Percentiles rank a stretch among this genome's conserved stretches.
These are phyloP conservation scores for Aspergillus sp. DNA, from an alignment of 2,329 filamentous ascomycete species.

Conservation along the genomic window DNA sequence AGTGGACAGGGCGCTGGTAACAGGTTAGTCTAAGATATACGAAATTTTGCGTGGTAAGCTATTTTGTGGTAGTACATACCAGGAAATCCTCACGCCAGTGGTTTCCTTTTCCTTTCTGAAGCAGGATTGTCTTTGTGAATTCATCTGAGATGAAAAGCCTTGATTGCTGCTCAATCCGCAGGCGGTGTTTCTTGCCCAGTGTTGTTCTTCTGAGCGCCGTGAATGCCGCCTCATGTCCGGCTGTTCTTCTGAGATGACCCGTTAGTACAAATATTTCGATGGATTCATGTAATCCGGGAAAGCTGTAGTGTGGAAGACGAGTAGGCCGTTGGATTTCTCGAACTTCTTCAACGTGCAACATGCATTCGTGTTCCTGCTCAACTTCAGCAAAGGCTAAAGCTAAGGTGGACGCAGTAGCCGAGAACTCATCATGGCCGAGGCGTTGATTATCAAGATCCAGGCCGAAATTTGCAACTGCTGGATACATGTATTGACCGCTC, in stretches of 20 bases:
- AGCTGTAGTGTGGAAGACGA: conserved; percentile 39
- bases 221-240: conserved; percentile 3
- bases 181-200: conserved; percentile 10
- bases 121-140: conserved; percentile 12
- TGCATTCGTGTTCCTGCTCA: conserved; percentile 59
- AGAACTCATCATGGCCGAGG: conserved; percentile 26
- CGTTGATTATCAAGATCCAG: conserved; percentile 22
- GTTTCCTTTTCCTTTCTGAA: not conserved
- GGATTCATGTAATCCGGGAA: conserved; percentile 49
- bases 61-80: not conserved
- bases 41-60: not conserved
- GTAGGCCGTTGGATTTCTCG: conserved; percentile 53
- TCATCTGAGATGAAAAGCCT: conserved; percentile 12
- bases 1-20: conserved; percentile 49
- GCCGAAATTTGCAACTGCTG: not conserved
- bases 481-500: not conserved
- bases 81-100: conserved; percentile 10
- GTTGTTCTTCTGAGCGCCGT: conserved; percentile 6
- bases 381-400: conserved; percentile 60
- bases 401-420: conserved; percentile 47
- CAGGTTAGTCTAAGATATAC: not conserved
- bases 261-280: conserved; percentile 31
- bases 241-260: not conserved
- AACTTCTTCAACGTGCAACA: conserved; percentile 57
- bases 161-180: not conserved